Evolutionary conservation across 805 yeast genomes (phyloP).

Genomic region (Komagataella pseudopastoris): DNA sequence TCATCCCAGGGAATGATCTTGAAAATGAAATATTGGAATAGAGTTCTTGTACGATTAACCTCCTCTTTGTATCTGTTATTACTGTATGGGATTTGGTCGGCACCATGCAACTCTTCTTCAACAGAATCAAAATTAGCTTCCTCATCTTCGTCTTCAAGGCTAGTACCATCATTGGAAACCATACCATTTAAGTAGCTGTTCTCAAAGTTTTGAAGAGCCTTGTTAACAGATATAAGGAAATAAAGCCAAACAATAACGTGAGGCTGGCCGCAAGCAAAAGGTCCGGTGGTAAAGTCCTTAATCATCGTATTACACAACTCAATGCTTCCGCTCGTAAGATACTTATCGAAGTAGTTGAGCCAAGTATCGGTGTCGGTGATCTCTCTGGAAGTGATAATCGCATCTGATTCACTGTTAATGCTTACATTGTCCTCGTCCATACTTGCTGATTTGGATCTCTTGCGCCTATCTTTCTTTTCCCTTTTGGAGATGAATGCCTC

Average conservation of each 20-base stretch:
- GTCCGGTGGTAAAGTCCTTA: slow-evolving; percentile 55
- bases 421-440: slow-evolving; percentile 13
- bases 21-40: slow-evolving; percentile 34
- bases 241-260: slow-evolving; percentile 71
- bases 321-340: slow-evolving; percentile 47
- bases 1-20: slow-evolving; percentile 60
- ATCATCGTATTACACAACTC: slow-evolving; percentile 60
- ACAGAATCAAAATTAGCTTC: not conserved
- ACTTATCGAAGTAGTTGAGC: slow-evolving; percentile 29
- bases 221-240: slow-evolving; percentile 51
- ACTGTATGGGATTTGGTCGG: not conserved
- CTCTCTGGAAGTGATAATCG: slow-evolving; percentile 1
- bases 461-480: slow-evolving; percentile 56
- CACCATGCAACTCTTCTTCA: not conserved
- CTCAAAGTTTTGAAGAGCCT: slow-evolving; percentile 31
- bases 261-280: slow-evolving; percentile 34
- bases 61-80: not conserved
- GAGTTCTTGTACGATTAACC: not conserved
- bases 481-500: slow-evolving; percentile 60
- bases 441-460: slow-evolving; percentile 19
- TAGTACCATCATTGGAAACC: not conserved
- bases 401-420: not conserved
- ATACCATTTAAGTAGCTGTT: slow-evolving; percentile 14
- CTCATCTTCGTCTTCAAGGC: not conserved
- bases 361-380: slow-evolving; percentile 25